A percentile compares a stretch with the other conserved stretches of the same genome.
Evolutionary conservation across 768 basidiomycete genomes (phyloP).

Genomic region (button mushroom (Agaricus bisporus)): DNA sequence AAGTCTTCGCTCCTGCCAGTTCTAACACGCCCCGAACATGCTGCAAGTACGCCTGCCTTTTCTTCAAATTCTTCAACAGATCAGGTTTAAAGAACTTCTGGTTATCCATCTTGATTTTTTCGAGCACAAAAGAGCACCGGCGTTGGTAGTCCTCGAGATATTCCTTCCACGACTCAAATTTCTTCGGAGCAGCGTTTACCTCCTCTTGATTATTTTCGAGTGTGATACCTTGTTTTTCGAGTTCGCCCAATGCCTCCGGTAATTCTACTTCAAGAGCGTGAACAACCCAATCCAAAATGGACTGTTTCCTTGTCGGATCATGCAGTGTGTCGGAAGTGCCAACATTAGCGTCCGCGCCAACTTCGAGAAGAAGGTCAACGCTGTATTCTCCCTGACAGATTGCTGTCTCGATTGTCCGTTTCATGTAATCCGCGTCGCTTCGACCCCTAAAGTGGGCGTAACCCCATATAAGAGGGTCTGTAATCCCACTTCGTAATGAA

Average conservation of each 20-base stretch:
- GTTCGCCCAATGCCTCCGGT: slow-evolving; percentile 11
- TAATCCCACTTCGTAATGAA: slow-evolving; percentile 12
- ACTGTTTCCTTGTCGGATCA: slow-evolving; percentile 16
- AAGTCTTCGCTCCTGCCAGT: slow-evolving; percentile 4
- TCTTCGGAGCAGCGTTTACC: slow-evolving; percentile 27
- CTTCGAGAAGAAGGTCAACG: slow-evolving; percentile 29
- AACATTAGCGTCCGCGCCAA: slow-evolving; percentile 30
- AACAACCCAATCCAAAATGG: slow-evolving; percentile 34
- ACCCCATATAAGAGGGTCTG: slow-evolving; percentile 14
- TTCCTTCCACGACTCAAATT: slow-evolving; percentile 37
- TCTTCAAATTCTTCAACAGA: neutral
- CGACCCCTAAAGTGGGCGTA: slow-evolving; percentile 20
- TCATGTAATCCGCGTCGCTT: slow-evolving; percentile 12
- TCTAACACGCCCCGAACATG: neutral
- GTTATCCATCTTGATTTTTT: neutral
- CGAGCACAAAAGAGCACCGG: neutral
- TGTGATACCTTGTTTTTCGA: slow-evolving; percentile 5
- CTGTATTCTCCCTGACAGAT: slow-evolving; percentile 30
- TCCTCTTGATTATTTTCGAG: slow-evolving; percentile 21
- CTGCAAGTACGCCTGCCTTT: neutral
- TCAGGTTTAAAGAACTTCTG: neutral
- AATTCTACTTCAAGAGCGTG: slow-evolving; percentile 23
- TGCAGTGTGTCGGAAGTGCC: slow-evolving; percentile 21
- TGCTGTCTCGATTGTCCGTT: slow-evolving; percentile 33
- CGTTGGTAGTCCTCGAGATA: slow-evolving; percentile 23